A percentile compares a stretch with the other conserved stretches of the same genome.
phyloP scores from a whole-genome alignment of 1,284 basidiomycete species.

The Ustilago vetiveriae region DNA sequence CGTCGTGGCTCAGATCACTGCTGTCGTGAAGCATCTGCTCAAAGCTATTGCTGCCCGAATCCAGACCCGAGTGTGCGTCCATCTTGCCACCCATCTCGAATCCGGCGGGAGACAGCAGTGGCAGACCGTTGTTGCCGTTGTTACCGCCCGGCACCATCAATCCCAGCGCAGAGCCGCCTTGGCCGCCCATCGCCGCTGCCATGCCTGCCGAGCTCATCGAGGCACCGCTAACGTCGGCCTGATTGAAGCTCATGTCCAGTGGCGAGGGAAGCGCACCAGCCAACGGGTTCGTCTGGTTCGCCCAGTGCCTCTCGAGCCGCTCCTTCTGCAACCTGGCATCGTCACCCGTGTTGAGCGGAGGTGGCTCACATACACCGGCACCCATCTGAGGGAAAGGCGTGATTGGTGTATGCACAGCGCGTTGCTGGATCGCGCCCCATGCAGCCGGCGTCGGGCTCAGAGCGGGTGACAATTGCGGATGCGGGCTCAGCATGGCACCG shows the following conservation, averaged over 20 bases:
- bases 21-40: conserved; percentile 36
- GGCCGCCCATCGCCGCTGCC: conserved; percentile 12
- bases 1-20: conserved; percentile 35
- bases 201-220: conserved; percentile 27
- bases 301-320: conserved; percentile 58
- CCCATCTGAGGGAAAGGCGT: conserved; percentile 55
- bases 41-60: conserved; percentile 44
- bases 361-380: conserved; percentile 42
- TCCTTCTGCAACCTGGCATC: conserved; percentile 55
- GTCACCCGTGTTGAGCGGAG: conserved; percentile 49
- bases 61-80: conserved; percentile 13
- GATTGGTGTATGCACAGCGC: conserved; percentile 56
- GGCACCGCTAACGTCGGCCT: conserved; percentile 15
- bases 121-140: conserved; percentile 11
- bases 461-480: conserved; percentile 39
- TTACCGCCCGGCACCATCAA: conserved; percentile 28
- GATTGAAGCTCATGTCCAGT: conserved; percentile 45
- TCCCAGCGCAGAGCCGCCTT: conserved; percentile 24
- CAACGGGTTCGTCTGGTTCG: conserved; percentile 31
- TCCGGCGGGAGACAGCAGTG: conserved; percentile 31
- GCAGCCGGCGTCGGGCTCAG: conserved; percentile 45
- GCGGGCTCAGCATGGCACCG: conserved; percentile 38
- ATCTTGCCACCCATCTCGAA: conserved; percentile 28
- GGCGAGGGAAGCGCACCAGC: conserved; percentile 38
- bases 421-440: conserved; percentile 60